Evolutionary conservation across 2,329 filamentous ascomycete species (phyloP).

Genomic region (Fusarium buharicum): DNA sequence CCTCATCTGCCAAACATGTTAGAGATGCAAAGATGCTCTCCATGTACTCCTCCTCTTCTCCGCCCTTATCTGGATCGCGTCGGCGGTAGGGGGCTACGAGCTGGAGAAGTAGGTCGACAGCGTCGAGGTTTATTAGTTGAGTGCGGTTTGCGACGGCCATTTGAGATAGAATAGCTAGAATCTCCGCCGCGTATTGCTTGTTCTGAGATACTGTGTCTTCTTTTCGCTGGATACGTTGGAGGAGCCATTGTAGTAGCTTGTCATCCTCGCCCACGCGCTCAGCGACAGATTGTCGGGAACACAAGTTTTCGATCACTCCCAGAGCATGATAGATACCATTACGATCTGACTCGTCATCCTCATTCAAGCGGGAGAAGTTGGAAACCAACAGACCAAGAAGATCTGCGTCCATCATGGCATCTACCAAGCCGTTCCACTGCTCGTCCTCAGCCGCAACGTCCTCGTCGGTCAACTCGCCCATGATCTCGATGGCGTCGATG

Average conservation of each 20-base stretch:
- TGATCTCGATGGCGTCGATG: conserved; percentile 88
- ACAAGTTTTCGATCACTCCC: conserved; percentile 84
- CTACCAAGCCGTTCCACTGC: conserved; percentile 83
- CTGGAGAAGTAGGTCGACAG: conserved; percentile 83
- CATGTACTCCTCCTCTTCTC: conserved; percentile 93
- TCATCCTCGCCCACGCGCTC: conserved; percentile 78
- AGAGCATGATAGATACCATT: conserved; percentile 89
- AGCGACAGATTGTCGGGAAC: conserved; percentile 74
- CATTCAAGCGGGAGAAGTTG: conserved; percentile 83
- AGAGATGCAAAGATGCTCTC: conserved; percentile 92
- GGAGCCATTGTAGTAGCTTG: conserved; percentile 78
- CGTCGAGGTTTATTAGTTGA: conserved; percentile 72
- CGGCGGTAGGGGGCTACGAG: conserved; percentile 86
- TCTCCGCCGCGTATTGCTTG: conserved; percentile 93
- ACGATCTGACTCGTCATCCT: conserved; percentile 76
- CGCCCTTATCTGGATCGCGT: conserved; percentile 84
- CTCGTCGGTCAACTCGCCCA: conserved; percentile 92
- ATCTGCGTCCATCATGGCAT: conserved; percentile 73
- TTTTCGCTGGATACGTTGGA: conserved; percentile 74
- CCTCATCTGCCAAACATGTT: conserved; percentile 81
- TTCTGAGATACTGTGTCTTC: conserved; percentile 83
- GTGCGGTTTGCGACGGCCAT: conserved; percentile 73
- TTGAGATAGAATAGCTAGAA: conserved; percentile 89
- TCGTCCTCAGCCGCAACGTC: conserved; percentile 83
- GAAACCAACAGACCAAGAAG: conserved; percentile 78